Evolutionary conservation across 1,284 basidiomycete species (phyloP), one percentile per base, ranked within the genome.

Genomic region (Sporisorium graminicola): DNA sequence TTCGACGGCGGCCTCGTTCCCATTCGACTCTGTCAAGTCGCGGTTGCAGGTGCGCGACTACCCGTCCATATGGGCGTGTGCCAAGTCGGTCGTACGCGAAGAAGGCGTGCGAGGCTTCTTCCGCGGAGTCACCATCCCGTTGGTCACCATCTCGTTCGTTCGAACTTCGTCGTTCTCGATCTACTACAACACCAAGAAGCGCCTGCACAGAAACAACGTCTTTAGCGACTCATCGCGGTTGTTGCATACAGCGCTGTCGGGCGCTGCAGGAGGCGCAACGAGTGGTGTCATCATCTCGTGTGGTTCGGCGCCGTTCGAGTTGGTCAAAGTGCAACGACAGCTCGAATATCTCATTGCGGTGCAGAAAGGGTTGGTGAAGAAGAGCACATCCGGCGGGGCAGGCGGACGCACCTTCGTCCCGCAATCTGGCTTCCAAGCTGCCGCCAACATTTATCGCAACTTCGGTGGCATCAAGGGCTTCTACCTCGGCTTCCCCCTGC

Each of bases 121-220:
- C 86, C 90, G 94, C 63, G 74, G 80, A 54, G 85, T 87, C 60
- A 93, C 93, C 89, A 94, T 98, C 79, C 96, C 96, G 33, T 89
- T 98, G 60, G 90, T 96, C 86, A 98, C 96, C 8, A 98, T 99
- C 81, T 95, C 94, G 7, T 95, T 96, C 83, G 95, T 98, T 82
- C 92, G 95, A n/a, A 87, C 87, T 89, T 91, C 92, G 40, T 95
- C 94, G 53, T 97, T 98, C 87, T 95, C 93, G 16, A 96, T 98
- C 80, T 98, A 97, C 86, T 93, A 91, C 58, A 89, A 91, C 52
- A 95, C 94, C 57, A 97, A 95, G 87, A 91, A 93, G 71, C 89
- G 90, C 76, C 91, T 93, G 79, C 90, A 91, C 43, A 27, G 42
- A 1, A 46, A 53, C 0, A 57, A 64, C 24, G 63, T 74, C 42